Conservation (phyloP, 176 grass and related monocot species). For the Carex scoparia region DNA sequence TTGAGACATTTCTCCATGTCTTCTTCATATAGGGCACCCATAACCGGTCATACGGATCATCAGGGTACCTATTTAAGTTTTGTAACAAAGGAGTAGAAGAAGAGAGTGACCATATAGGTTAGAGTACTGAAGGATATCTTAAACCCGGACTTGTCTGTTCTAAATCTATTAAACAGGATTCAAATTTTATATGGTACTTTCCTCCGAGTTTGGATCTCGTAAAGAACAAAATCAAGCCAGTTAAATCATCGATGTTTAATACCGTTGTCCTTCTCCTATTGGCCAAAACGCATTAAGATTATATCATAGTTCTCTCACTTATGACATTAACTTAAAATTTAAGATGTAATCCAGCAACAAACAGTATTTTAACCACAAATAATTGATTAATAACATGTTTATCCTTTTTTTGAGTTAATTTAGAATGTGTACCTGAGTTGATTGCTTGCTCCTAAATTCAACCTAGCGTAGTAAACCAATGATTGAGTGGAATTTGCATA, state of each 20-base stretch:
- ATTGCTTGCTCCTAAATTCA: conserved; percentile 18
- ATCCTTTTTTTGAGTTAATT: not conserved
- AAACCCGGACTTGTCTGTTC: not conserved
- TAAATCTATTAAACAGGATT: not conserved
- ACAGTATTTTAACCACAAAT: not conserved
- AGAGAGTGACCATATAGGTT: too few relatives aligned
- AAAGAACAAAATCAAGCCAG: not conserved
- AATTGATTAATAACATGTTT: not conserved
- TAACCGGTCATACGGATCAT: not conserved
- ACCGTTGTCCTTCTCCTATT: not conserved
- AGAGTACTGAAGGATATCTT: not conserved
- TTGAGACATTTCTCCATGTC: not conserved
- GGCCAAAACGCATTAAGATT: not conserved
- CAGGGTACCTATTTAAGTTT: not conserved
- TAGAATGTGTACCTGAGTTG: conserved; percentile 22
- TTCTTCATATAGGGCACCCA: not conserved
- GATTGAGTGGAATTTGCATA: conserved; percentile 38
- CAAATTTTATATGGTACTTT: not conserved
- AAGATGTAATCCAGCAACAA: not conserved
- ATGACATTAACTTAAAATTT: not conserved
- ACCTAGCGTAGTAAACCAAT: not conserved
- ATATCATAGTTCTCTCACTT: not conserved
- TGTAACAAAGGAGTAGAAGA: not conserved
- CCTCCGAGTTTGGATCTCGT: not conserved
- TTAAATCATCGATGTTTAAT: not conserved